Evolutionary conservation across 2,329 filamentous ascomycete species (phyloP), one percentile per base, ranked within the genome.

Genomic region (Tolypocladium inflatum): DNA sequence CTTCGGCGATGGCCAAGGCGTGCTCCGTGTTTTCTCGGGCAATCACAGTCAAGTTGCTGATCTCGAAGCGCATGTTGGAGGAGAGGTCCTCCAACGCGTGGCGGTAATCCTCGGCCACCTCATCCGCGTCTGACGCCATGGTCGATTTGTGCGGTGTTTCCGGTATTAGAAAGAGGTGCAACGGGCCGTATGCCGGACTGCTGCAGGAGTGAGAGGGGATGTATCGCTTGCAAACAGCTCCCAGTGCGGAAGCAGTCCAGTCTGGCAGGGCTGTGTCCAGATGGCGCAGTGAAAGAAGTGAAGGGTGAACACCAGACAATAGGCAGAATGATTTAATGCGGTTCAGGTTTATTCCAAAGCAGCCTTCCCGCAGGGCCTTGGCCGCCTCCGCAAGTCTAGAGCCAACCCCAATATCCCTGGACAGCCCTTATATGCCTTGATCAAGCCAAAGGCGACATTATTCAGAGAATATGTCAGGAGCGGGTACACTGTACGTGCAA

Each of bases 11-110:
- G 63, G 89, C 90, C 73, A 95, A 85, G 41, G 94, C 94, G 78
- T 97, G 89, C 74, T 96, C 91, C 64, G 92, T 97, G 69, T 96
- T 96, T 74, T 99, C 94, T 73, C 95, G 91, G 60, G 94, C 94
- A 75, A 99, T 97, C 72, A 96, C 86, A 62, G 94, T 99, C 76
- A 99, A 77, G 76, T 95, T 97, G 80, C 89, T 93, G 73, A 99
- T 99, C 76, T 97, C 93, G 74, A 91, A 91, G 70, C 91, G 88
- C 75, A 91, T 90, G 76, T 97, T 97, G 71, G 87, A 83, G 64
- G 89, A 90, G 68, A 99, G 81, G 74, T 97, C 93, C 76, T 96
- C 90, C 71, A 99, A 80, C 57, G 92, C 94, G 70, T 91, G 89
- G 72, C 89, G 90, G 77, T 96, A 99, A 76, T 97, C 94, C 74